Evolutionary conservation across 208 protist species (phyloP), one percentile per base, ranked within the genome.

Genomic region (Leishmania arabica): DNA sequence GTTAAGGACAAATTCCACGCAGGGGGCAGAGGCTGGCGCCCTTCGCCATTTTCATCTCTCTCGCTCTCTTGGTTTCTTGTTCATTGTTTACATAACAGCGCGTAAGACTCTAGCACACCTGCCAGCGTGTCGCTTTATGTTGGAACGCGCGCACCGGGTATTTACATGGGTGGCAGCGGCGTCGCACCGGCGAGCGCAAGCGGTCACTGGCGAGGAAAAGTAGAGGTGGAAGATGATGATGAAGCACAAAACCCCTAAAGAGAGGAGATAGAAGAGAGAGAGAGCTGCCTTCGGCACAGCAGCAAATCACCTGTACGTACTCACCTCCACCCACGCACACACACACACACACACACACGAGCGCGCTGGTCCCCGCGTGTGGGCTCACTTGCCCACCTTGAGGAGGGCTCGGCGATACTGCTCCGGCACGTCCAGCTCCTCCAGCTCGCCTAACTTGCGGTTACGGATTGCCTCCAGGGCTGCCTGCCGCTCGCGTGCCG

Each of bases 391-490:
- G 56, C 87, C 88, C n/a, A 84, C 90, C 13, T 80, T 73, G 65
- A 91, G 77, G 9, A 98, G 80, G 9, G 92, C 95, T 54, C 88
- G 78, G 37, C 83, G 89, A 84, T 96, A 98, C 85, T 97, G 90
- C 54, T 96, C 91, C 3, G 95, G 95, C 11, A 93, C 93, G 34
- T 88, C 88, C 42, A 96, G 85, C 24, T 88, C 77, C 65, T 96
- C 89, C 62, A 98, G 84, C 83, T 98, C 93, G 27, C 80, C 75
- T 37, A 97, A 72, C 79, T 98, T 98, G 34, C 92, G 85, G 77
- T 94, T 82, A 21, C 96, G 90, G 68, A 99, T 97, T 37, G 86
- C 88, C 79, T 98, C 96, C 60, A 99, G 80, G 0, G 95, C 91
- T n/a, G 90, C 89, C 79, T 91, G 85, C 9, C 97, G 90, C 79